Percentiles rank a stretch among this genome's conserved stretches.
phyloP scores from a whole-genome alignment of 2,329 filamentous ascomycete species.

The Fusarium protoensiforme region DNA sequence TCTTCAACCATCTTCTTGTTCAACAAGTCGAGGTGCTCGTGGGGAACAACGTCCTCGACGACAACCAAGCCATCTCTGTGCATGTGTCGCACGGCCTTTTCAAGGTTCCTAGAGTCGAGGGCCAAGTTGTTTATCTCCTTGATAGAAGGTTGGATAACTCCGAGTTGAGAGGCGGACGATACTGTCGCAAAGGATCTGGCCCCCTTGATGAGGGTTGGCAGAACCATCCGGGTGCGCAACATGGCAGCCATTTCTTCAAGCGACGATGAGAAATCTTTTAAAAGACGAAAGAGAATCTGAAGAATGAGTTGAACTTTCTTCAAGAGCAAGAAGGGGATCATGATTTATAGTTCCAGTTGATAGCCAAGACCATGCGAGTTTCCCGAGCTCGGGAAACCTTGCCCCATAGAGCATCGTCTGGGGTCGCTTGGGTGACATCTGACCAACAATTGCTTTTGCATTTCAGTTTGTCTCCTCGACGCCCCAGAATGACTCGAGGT shows the following conservation, averaged over 20 bases:
- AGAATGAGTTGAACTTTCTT: not conserved
- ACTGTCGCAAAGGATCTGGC: conserved; percentile 21
- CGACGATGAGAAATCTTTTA: not conserved
- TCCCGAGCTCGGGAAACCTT: conserved; percentile 43
- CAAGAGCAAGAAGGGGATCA: not conserved
- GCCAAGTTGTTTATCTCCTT: conserved; percentile 51
- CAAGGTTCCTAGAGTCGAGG: conserved; percentile 62
- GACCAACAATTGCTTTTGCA: not conserved
- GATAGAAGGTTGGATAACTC: conserved; percentile 50
- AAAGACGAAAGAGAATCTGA: accelerated
- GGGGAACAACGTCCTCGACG: conserved; percentile 62
- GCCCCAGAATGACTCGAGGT: conserved; percentile 45
- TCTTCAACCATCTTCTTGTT: conserved; percentile 71
- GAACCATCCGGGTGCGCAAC: conserved; percentile 18
- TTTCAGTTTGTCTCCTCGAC: not conserved
- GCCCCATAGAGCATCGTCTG: conserved; percentile 1
- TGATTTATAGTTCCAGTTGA: conserved; percentile 33
- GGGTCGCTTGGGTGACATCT: not conserved
- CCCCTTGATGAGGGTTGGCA: conserved; percentile 2
- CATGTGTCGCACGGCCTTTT: conserved; percentile 63
- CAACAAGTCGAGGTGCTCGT: conserved; percentile 62
- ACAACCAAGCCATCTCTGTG: conserved; percentile 68
- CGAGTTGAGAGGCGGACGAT: conserved; percentile 2
- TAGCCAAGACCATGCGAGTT: conserved; percentile 11
- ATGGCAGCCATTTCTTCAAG: not conserved